Evolutionary conservation across 1,284 basidiomycete species (phyloP), one percentile per base, ranked within the genome.

Genomic region (Rhodofomes roseus): DNA sequence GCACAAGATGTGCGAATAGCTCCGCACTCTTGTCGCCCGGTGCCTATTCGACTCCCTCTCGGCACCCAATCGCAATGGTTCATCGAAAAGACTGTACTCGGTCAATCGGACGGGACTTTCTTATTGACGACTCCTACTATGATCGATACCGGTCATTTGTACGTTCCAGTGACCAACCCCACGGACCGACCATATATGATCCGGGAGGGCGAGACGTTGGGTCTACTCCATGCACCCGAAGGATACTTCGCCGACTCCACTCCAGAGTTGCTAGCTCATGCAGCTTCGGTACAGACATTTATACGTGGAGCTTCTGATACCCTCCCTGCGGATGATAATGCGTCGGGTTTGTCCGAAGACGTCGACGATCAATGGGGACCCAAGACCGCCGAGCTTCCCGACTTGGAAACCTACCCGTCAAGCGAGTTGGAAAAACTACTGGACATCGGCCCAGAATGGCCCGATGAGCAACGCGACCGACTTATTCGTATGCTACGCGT

Each of bases 311-410:
- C 8, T n/a, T 20, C 39, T 9, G 23, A n/a, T n/a, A n/a, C n/a
- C n/a, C n/a, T n/a, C n/a, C n/a, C n/a, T n/a, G n/a, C n/a, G n/a
- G n/a, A n/a, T n/a, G n/a, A n/a, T n/a, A n/a, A n/a, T n/a, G n/a
- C n/a, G n/a, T n/a, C n/a, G n/a, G n/a, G n/a, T n/a, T n/a, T n/a
- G n/a, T n/a, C n/a, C n/a, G n/a, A 59, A 27, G n/a, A n/a, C n/a
- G n/a, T n/a, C n/a, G n/a, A n/a, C n/a, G n/a, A n/a, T n/a, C n/a
- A n/a, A n/a, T n/a, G n/a, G n/a, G n/a, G n/a, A n/a, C n/a, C 66
- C 1, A 66, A 66, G 51, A 63, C 63, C 0, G 56, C 63, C 0
- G 66, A 62, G 27, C 22, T 60, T 1, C 65, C 64, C 0, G 65
- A 65, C 27, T 37, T 60, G 29, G 23, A 34, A 36, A 18, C 57